Conservation (phyloP, 345 rosid species). For the Citrus reticulata region DNA sequence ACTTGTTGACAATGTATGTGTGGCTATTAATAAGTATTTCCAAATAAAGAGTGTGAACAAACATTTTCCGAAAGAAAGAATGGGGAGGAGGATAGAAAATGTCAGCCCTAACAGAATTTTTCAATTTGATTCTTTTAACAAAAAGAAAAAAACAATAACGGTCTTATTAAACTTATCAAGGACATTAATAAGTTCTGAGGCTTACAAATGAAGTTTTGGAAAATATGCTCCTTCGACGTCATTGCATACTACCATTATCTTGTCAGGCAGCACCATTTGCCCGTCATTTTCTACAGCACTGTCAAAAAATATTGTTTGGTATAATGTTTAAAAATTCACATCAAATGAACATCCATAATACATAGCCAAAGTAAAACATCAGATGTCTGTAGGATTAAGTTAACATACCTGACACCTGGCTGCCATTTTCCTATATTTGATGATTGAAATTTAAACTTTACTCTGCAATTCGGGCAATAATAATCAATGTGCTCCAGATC, state of each 20-base stretch:
- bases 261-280: slow-evolving; percentile 42
- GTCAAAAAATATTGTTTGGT: slow-evolving; percentile 20
- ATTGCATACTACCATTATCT: slow-evolving; percentile 81
- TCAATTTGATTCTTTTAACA: neutral
- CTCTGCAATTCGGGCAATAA: slow-evolving; percentile 81
- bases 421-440: slow-evolving; percentile 30
- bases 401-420: slow-evolving; percentile 50
- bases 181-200: neutral
- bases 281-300: slow-evolving; percentile 48
- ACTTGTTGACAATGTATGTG: neutral
- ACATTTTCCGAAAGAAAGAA: neutral
- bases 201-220: slow-evolving; percentile 76
- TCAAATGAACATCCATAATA: neutral
- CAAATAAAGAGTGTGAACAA: neutral
- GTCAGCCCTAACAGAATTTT: neutral
- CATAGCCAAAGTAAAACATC: neutral
- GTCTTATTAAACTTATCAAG: neutral
- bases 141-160: neutral
- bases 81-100: neutral
- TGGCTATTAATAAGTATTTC: no score
- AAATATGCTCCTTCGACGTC: slow-evolving; percentile 90
- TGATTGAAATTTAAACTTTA: slow-evolving; percentile 32
- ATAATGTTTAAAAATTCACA: slow-evolving; percentile 13
- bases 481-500: slow-evolving; percentile 66
- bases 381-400: neutral